Evolutionary conservation across 805 yeast genomes (phyloP).

Genomic region (Alloascoidea africana): DNA sequence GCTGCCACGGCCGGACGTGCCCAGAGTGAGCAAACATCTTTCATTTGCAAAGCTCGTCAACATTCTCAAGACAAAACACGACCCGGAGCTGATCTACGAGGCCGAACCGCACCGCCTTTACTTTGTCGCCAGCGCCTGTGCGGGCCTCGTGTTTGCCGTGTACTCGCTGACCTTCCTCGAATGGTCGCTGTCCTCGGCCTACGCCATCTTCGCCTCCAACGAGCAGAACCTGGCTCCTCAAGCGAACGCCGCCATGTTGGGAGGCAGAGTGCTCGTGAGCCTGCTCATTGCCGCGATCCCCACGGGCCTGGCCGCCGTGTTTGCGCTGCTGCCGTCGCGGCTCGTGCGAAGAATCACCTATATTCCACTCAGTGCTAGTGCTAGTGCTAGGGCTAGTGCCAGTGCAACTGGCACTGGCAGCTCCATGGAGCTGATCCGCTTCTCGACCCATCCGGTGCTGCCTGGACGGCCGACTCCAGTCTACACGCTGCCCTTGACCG

Average conservation of each 20-base stretch:
- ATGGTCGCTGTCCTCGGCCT: conserved; percentile 35
- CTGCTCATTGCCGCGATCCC: conserved; percentile 24
- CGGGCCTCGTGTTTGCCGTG: conserved; percentile 53
- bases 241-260: conserved; percentile 21
- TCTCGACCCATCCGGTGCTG: conserved; percentile 60
- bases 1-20: conserved; percentile 65
- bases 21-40: conserved; percentile 42
- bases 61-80: conserved; percentile 33
- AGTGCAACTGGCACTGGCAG: too few relatives aligned
- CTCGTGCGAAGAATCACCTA: conserved; percentile 66
- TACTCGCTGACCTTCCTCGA: conserved; percentile 51
- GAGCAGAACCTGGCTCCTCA: conserved; percentile 25
- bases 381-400: conserved; percentile 22
- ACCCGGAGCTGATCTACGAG: conserved; percentile 68
- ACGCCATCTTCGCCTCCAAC: conserved; percentile 36
- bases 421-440: conserved; percentile 32
- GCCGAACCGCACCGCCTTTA: conserved; percentile 73
- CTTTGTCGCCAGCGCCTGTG: conserved; percentile 51
- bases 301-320: conserved; percentile 21
- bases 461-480: conserved; percentile 73
- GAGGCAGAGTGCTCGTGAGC: conserved; percentile 21
- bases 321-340: conserved; percentile 48
- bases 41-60: conserved; percentile 48
- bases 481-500: conserved; percentile 44
- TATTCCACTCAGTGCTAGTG: too few relatives aligned